phyloP scores from a whole-genome alignment of 2,329 filamentous ascomycete species.

The Orbilia quercus region DNA sequence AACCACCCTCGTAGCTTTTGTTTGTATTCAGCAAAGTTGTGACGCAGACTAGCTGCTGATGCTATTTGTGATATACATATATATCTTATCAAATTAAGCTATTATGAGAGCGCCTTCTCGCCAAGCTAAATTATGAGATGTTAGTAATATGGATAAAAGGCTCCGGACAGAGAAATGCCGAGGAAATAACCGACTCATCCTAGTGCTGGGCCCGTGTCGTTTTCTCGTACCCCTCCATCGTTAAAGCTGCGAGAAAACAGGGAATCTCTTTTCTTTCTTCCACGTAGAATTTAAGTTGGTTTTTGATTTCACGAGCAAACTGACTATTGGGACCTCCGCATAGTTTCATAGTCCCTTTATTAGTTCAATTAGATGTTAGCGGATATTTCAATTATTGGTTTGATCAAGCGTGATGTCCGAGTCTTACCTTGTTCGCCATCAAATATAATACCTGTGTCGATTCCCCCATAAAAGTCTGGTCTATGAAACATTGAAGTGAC shows the following conservation, averaged over 20 bases:
- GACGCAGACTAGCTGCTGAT: too few relatives aligned
- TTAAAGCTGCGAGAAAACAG: slow-evolving; percentile 59
- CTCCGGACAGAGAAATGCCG: neutral
- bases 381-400: neutral
- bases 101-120: too few relatives aligned
- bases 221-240: slow-evolving; percentile 60
- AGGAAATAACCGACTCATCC: slow-evolving; percentile 9
- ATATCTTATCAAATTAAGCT: too few relatives aligned
- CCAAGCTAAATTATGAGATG: too few relatives aligned
- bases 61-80: too few relatives aligned
- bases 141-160: neutral
- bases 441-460: slow-evolving; percentile 75
- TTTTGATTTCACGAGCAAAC: slow-evolving; percentile 85
- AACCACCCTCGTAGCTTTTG: too few relatives aligned
- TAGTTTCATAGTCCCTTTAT: slow-evolving; percentile 98
- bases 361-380: slow-evolving; percentile 70
- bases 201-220: slow-evolving; percentile 59
- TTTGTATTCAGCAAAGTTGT: too few relatives aligned
- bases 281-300: slow-evolving; percentile 95
- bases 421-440: slow-evolving; percentile 61
- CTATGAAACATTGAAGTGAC: slow-evolving; percentile 86
- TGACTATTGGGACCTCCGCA: slow-evolving; percentile 85
- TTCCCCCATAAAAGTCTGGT: slow-evolving; percentile 68
- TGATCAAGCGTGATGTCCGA: too few relatives aligned
- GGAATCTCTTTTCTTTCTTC: slow-evolving; percentile 72